Evolutionary conservation across 1,284 basidiomycete genomes (phyloP).

Genomic region (Sanguinoderma infundibulare): DNA sequence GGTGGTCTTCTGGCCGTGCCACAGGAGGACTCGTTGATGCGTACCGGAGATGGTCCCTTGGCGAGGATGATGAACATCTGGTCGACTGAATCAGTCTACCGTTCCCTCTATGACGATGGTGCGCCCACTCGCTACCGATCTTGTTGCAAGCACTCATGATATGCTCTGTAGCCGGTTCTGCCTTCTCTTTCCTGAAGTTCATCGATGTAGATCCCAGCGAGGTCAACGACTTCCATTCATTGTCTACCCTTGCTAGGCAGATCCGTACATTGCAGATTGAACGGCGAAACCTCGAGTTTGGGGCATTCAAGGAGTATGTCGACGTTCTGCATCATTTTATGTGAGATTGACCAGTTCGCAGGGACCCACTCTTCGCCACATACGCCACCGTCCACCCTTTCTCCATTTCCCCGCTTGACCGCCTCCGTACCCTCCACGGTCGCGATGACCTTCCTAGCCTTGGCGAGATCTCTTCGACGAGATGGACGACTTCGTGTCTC

Average conservation of each 20-base stretch:
- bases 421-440: constrained; percentile 40
- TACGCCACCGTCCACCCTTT: constrained; percentile 38
- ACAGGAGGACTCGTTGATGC: constrained; percentile 56
- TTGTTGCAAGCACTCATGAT: background rate
- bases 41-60: constrained; percentile 66
- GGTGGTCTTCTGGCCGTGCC: constrained; percentile 80
- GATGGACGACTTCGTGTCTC: constrained; percentile 80
- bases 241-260: constrained; percentile 59
- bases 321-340: constrained; percentile 19
- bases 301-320: constrained; percentile 50
- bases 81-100: constrained; percentile 81
- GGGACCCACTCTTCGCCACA: constrained; percentile 65
- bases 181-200: constrained; percentile 83
- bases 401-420: constrained; percentile 38
- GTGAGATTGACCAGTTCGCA: constrained; percentile 30
- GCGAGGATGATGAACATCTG: constrained; percentile 90
- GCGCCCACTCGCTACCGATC: constrained; percentile 27
- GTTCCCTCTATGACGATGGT: constrained; percentile 73
- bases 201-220: constrained; percentile 67
- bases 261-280: constrained; percentile 56
- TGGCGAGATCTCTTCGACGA: constrained; percentile 59
- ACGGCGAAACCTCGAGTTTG: constrained; percentile 42
- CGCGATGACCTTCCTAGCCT: constrained; percentile 60
- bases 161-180: constrained; percentile 31
- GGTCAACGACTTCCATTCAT: constrained; percentile 61